A percentile compares a stretch with the other conserved stretches of the same genome.
phyloP scores from a whole-genome alignment of 108 stramenopile species.

The Craspedostauros australis region DNA sequence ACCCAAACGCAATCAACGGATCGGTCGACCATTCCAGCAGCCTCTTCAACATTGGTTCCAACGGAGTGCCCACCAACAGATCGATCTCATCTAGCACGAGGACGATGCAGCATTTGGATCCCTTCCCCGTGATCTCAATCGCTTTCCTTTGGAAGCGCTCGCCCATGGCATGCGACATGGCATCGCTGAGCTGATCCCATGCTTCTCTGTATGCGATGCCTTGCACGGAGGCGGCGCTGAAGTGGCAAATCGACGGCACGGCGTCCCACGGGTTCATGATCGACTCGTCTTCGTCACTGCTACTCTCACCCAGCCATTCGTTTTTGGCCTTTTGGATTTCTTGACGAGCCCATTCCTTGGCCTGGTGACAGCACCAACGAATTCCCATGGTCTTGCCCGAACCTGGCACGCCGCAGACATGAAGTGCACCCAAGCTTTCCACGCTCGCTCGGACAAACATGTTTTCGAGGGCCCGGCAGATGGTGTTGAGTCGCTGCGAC shows the following conservation, averaged over 20 bases:
- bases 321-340: not conserved
- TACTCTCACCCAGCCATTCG: not conserved
- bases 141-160: not conserved
- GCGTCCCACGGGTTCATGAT: slow-evolving; percentile 3
- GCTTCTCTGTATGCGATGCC: slow-evolving; percentile 6
- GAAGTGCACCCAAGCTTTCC: no score
- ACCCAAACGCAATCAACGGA: slow-evolving; percentile 28
- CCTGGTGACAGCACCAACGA: slow-evolving; percentile 1
- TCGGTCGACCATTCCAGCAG: slow-evolving; percentile 36
- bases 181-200: not conserved
- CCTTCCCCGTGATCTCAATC: not conserved
- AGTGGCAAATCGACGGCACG: slow-evolving; percentile 7
- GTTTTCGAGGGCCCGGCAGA: no score
- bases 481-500: no score
- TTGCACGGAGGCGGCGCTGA: slow-evolving; percentile 16
- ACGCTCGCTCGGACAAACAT: no score
- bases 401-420: slow-evolving; percentile 70
- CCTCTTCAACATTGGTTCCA: slow-evolving; percentile 5
- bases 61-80: slow-evolving; percentile 19
- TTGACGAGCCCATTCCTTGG: not conserved
- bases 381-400: slow-evolving; percentile 54
- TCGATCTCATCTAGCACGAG: slow-evolving; percentile 78
- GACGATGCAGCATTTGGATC: slow-evolving; percentile 20
- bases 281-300: not conserved
- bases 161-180: not conserved